Conservation (phyloP, 768 basidiomycete species). For the Dentipellis fragilis region DNA sequence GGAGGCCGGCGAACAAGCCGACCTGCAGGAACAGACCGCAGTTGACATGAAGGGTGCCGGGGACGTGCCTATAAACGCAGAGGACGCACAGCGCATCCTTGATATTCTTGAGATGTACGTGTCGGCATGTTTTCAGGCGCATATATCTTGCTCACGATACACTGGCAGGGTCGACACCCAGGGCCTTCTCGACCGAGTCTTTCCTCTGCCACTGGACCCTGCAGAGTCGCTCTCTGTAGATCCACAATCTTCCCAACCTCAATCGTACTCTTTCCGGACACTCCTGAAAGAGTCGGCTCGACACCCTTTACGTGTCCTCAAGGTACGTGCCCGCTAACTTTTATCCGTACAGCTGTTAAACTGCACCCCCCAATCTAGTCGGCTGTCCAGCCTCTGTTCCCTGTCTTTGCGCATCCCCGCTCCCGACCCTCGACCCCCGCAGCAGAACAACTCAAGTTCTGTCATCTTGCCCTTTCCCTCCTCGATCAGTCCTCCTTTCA, state of each 20-base stretch:
- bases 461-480: slow-evolving; percentile 60
- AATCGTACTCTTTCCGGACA: slow-evolving; percentile 40
- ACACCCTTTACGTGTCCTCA: slow-evolving; percentile 45
- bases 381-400: slow-evolving; percentile 58
- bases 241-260: slow-evolving; percentile 18
- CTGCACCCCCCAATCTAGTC: slow-evolving; percentile 26
- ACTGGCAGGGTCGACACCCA: slow-evolving; percentile 58
- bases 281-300: slow-evolving; percentile 44
- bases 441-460: slow-evolving; percentile 64
- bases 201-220: slow-evolving; percentile 39
- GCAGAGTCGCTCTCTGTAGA: slow-evolving; percentile 28
- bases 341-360: background rate
- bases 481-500: slow-evolving; percentile 59
- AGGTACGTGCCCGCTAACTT: slow-evolving; percentile 30
- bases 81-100: slow-evolving; percentile 44
- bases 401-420: slow-evolving; percentile 58
- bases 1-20: slow-evolving; percentile 19
- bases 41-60: slow-evolving; percentile 29
- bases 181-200: slow-evolving; percentile 72
- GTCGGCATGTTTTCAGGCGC: background rate
- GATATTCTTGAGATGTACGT: slow-evolving; percentile 48
- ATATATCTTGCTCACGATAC: slow-evolving; percentile 4
- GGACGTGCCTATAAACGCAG: slow-evolving; percentile 35
- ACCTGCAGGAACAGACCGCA: slow-evolving; percentile 10
- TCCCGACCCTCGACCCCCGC: slow-evolving; percentile 54